Evolutionary conservation across 2,329 filamentous ascomycete species (phyloP), one percentile per base, ranked within the genome.

Genomic region (Lecanicillium sp.): DNA sequence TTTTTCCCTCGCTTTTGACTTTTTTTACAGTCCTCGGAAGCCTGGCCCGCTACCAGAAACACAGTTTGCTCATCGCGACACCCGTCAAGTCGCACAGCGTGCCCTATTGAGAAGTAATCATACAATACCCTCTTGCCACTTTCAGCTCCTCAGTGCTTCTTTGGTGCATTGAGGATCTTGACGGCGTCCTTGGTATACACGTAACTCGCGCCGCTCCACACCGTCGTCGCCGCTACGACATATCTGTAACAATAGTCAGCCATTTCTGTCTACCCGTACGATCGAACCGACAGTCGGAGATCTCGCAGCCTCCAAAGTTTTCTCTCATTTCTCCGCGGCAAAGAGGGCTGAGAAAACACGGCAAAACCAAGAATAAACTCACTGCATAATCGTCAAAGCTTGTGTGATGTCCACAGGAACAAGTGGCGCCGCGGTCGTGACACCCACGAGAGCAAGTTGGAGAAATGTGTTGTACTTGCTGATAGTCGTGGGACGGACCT

Each of bases 201-300:
- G 63, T 98, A 98, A 65, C 90, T 95, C 12, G 90, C 74, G 7
- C 93, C 93, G 53, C 90, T 96, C 87, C 90, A 97, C 5, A 95
- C 68, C 0, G 93, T 98, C 4, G 93, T 98, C 0, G 76, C 79
- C 1, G 90, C 90, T 3, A 98, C 91, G 12, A 94, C 67, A 57
- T 87, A 91, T 61, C 87, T 91, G 56, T 56, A 26, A 3, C 17
- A 36, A 15, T 3, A 26, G 20, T 47, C 35, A 47, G 44, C 12
- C 24, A 12, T 17, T 6, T 19, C 14, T n/a, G n/a, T n/a, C n/a
- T n/a, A n/a, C n/a, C n/a, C n/a, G n/a, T n/a, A n/a, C n/a, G n/a
- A n/a, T n/a, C n/a, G n/a, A n/a, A n/a, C n/a, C n/a, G n/a, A n/a
- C n/a, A n/a, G n/a, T n/a, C n/a, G n/a, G n/a, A n/a, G n/a, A n/a